Base-by-base conservation (phyloP, 2,329 filamentous ascomycete species). In the Metarhizium rileyi region DNA sequence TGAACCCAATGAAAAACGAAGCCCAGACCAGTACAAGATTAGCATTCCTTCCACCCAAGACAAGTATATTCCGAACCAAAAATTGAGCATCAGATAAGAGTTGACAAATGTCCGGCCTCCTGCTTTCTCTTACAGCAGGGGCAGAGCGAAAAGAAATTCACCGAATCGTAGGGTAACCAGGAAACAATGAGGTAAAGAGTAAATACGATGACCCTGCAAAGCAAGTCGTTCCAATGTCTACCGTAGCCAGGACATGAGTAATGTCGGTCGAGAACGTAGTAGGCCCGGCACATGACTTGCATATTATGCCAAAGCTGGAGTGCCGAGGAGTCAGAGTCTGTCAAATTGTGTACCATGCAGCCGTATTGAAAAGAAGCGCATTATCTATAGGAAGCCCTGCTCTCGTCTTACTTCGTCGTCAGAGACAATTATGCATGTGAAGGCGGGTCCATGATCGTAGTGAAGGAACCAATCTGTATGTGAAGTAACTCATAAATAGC, bases 61-160 rank as follows among this genome's bases (percentile, higher is more conserved):
- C 9, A 42, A 14, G 38, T 42, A 42, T 42, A 42, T 23, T 20
- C 38, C 12, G 35, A 42, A 25, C 22, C n/a, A 8, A 4, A 25
- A 25, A 42, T 9, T 25, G 10, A 23, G 22, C 4, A 42, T 3
- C 20, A 30, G 22, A 40, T 14, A 27, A 10, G 45, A 46, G 18
- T 47, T 28, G 40, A 50, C 44, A 23, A 35, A 44, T 38, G 47
- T 44, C 49, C 44, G 38, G 49, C 45, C 36, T 44, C 38, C 44
- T 43, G 36, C 44, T 44, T 36, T 28, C 44, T 47, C 5, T 44
- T 18, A 25, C 28, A 41, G 10, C 23, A 43, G 25, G 9, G 22
- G 26, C 36, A 43, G 16, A n/a, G 16, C 1, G 10, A 36, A 4
- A 22, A 23, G 23, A 14, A 18, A 18, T 20, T 20, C n/a, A n/a